Percentiles rank a stretch among this genome's conserved stretches.
Evolutionary conservation across 441 rosid species (phyloP).

Genomic region (Adansonia madagascariensis): DNA sequence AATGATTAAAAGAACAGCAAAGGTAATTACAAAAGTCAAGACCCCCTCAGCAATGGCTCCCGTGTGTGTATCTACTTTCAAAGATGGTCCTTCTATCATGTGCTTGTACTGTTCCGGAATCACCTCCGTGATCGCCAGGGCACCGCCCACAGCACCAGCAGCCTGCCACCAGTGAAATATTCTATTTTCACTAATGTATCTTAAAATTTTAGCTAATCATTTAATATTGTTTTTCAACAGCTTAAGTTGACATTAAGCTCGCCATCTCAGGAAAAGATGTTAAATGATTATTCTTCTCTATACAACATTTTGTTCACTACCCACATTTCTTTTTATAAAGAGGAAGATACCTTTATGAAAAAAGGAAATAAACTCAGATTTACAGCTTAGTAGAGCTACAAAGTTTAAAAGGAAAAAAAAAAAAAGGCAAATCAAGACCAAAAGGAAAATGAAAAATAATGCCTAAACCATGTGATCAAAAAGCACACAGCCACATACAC

Average conservation of each 20-base stretch:
- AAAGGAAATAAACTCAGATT: background rate
- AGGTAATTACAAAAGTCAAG: constrained; percentile 67
- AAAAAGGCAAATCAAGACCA: background rate
- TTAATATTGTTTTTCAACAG: background rate
- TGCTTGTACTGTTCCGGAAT: constrained; percentile 64
- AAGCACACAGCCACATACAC: background rate
- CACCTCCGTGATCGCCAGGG: constrained; percentile 65
- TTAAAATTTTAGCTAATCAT: background rate
- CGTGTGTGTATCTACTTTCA: constrained; percentile 65
- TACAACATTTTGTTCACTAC: background rate
- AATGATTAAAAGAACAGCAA: constrained; percentile 61
- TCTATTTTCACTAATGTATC: background rate
- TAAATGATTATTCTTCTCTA: background rate
- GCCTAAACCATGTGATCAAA: constrained; percentile 6
- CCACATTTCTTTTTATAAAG: background rate
- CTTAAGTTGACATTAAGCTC: background rate
- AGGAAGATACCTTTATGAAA: background rate
- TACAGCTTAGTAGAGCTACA: background rate
- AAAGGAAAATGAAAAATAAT: background rate
- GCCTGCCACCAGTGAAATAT: constrained; percentile 50
- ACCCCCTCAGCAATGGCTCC: constrained; percentile 83
- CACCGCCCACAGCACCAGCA: constrained; percentile 84
- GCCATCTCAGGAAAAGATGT: no score
- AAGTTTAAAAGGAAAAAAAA: background rate
- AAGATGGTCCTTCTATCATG: constrained; percentile 64